Evolutionary conservation across 352 stramenopile genomes (phyloP), one percentile per base, ranked within the genome.

Genomic region (Globisporangium abappressorium): DNA sequence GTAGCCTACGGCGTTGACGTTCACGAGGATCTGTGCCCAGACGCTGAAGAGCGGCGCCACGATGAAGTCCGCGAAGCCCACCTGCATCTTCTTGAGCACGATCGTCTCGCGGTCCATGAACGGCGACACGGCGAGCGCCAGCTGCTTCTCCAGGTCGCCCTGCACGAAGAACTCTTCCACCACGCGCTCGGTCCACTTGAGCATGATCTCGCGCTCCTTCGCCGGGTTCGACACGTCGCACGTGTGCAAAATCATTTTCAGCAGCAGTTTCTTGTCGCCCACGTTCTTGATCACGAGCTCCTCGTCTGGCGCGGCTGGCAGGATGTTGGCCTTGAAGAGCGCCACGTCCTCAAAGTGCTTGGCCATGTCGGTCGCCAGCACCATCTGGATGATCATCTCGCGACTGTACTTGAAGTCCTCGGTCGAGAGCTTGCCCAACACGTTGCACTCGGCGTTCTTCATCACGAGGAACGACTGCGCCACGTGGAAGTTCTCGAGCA

Each of bases 101-200:
- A 96, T 94, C 14, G 87, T 96, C 7, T 97, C 82, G 26, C 93
- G 82, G 73, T 98, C 93, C 89, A 97, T 98, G 70, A 98, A 97
- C 2, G 95, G 94, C 34, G 88, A 98, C 1, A 98, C 82, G 2
- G 92, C 76, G 3, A 99, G 72, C 7, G 79, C 76, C 2, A 98
- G 72, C 59, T 92, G 77, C 68, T 98, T 98, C 73, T 99, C 97
- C 73, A 97, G 89, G 64, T 99, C 96, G 41, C 97, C 97, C 71
- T 99, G 96, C 22, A 89, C 65, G 69, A 98, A 99, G 69, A 99
- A 99, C 81, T 99, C 97, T 41, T 97, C 87, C 14, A 98, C 83
- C 11, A 98, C 92, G 24, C 93, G 88, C 62, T 98, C 87, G 0
- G 93, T 95, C 96, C 96, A 99, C 65, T 89, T 85, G 62, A 97